phyloP scores from a whole-genome alignment of 1,284 basidiomycete genomes.

The Heterobasidion parviporum region DNA sequence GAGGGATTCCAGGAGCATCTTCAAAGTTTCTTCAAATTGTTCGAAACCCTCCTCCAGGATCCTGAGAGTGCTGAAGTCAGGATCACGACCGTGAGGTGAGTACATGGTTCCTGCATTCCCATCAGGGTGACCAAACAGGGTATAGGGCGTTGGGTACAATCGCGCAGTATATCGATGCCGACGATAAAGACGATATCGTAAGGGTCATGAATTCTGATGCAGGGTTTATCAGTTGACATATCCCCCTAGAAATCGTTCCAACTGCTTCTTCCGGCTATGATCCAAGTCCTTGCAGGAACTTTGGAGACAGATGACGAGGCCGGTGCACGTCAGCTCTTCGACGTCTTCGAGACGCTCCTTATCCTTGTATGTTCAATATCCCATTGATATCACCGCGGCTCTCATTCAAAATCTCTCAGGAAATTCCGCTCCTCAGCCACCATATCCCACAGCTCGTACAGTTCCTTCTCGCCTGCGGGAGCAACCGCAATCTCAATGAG shows the following conservation, averaged over 20 bases:
- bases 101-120: constrained; percentile 1
- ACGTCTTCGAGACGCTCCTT: constrained; percentile 92
- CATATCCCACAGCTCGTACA: constrained; percentile 85
- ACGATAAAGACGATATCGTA: constrained; percentile 85
- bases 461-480: constrained; percentile 84
- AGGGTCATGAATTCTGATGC: constrained; percentile 20
- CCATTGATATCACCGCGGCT: not conserved
- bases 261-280: constrained; percentile 82
- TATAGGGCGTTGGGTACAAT: constrained; percentile 81
- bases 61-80: constrained; percentile 88
- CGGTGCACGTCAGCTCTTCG: constrained; percentile 85
- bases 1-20: constrained; percentile 81
- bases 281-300: constrained; percentile 83
- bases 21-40: constrained; percentile 76
- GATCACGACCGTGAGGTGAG: constrained; percentile 80
- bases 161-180: constrained; percentile 87
- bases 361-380: constrained; percentile 59
- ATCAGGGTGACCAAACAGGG: constrained; percentile 6
- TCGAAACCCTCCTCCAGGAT: constrained; percentile 75
- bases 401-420: constrained; percentile 36
- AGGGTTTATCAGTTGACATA: constrained; percentile 1
- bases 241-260: constrained; percentile 76
- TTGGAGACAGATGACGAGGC: constrained; percentile 80
- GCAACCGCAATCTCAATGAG: constrained; percentile 71
- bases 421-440: constrained; percentile 87